Conservation (phyloP, 768 basidiomycete species). For the Roridomyces roridus region DNA sequence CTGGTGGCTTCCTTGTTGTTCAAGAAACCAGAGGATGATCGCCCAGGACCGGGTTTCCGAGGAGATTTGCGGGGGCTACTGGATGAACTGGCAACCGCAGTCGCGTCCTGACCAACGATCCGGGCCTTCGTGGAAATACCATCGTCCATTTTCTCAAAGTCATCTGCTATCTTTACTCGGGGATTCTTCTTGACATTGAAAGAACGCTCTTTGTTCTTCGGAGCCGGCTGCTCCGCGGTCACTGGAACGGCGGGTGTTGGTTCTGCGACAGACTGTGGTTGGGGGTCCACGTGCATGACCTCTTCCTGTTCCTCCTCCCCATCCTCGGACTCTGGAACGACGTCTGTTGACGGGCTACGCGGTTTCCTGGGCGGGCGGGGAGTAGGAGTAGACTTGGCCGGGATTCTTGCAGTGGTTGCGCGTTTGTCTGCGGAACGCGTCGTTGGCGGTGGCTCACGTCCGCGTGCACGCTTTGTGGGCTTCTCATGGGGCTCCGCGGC, state of each 20-base stretch:
- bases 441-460: slow-evolving; percentile 9
- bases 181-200: slow-evolving; percentile 42
- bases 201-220: no score
- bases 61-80: slow-evolving; percentile 9
- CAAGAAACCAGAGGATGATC: slow-evolving; percentile 53
- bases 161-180: slow-evolving; percentile 58
- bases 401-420: slow-evolving; percentile 6
- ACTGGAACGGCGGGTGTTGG: neutral
- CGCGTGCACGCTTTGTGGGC: slow-evolving; percentile 16
- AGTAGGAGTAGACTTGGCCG: slow-evolving; percentile 1
- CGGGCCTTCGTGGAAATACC: slow-evolving; percentile 60
- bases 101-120: slow-evolving; percentile 34
- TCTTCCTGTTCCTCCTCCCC: slow-evolving; percentile 12
- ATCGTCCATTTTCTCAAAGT: slow-evolving; percentile 41
- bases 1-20: slow-evolving; percentile 44
- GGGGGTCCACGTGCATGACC: slow-evolving; percentile 18
- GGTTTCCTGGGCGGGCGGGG: slow-evolving; percentile 11
- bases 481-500: slow-evolving; percentile 7
- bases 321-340: slow-evolving; percentile 17
- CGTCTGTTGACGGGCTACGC: slow-evolving; percentile 4
- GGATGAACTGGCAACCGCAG: slow-evolving; percentile 13
- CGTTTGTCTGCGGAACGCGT: slow-evolving; percentile 11
- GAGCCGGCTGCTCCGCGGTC: no score
- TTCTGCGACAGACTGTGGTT: neutral
- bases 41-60: slow-evolving; percentile 55